Base-by-base conservation (phyloP, 805 yeast species). In the Candida nitratophila region DNA sequence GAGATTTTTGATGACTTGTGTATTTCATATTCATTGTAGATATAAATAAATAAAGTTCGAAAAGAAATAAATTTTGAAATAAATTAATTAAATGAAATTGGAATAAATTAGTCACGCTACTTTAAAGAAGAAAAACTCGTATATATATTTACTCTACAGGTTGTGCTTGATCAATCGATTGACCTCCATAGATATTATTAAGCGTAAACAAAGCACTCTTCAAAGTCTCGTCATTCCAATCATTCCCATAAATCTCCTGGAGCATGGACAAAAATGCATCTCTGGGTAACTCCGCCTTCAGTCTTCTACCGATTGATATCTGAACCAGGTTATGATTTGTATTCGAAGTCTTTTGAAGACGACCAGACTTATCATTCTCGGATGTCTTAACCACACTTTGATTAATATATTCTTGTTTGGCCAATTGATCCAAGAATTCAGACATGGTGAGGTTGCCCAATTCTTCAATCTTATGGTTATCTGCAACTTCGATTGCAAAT, bases 141-240 rank as follows among this genome's bases (percentile, higher is more conserved):
- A n/a, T n/a, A n/a, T n/a, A n/a, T n/a, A n/a, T n/a, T 24, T 24
- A 24, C 27, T 24, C 10, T 8, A 21, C 21, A 21, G 21, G 14
- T 19, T 33, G 11, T n/a, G 33, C 7, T 31, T 31, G 14, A 31
- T 12, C 33, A n/a, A 9, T 31, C 14, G 33, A n/a, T 7, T 10
- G 10, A 19, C 21, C 12, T 4, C 24, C 37, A 19, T 59, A 59
- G 2, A 58, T 47, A 26, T 40, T 41, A 33, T 47, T 46, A 22
- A 60, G 44, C 2, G 61, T 59, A 40, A 49, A 57, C 17, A 53
- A 33, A 2, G 63, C 61, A 39, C 51, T 52, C 37, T 53, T 50
- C 24, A 57, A 52, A 21, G 53, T 47, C 19, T 57, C 57, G 11
- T 60, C 63, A 37, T 53, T 52, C 64, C 67, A 61, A 20, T 47